Evolutionary conservation across 805 yeast genomes (phyloP).

Genomic region (Cyberlindnera subsufficiens): DNA sequence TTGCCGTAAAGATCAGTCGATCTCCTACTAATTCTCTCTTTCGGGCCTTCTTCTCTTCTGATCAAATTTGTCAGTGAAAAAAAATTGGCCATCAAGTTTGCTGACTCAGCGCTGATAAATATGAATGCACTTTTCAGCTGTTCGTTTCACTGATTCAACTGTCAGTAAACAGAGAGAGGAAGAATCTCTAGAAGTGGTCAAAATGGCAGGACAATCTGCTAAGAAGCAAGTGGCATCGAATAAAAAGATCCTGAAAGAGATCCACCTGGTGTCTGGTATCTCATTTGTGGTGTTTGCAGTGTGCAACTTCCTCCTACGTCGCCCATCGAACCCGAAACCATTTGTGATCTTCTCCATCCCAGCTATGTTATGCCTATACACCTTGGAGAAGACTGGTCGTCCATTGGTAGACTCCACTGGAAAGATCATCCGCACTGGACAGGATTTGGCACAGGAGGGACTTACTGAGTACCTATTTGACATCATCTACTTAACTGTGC

Average conservation of each 20-base stretch:
- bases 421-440: slow-evolving; percentile 38
- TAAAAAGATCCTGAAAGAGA: slow-evolving; percentile 31
- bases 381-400: slow-evolving; percentile 44
- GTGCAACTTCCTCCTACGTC: slow-evolving; percentile 24
- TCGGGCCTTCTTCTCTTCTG: too few relatives aligned
- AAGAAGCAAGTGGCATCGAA: slow-evolving; percentile 47
- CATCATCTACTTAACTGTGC: slow-evolving; percentile 44
- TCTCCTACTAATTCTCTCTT: too few relatives aligned
- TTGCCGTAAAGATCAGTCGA: neutral
- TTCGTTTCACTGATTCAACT: too few relatives aligned
- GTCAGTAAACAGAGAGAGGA: too few relatives aligned
- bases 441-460: slow-evolving; percentile 43
- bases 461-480: slow-evolving; percentile 52
- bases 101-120: too few relatives aligned
- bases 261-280: slow-evolving; percentile 27
- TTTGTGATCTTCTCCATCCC: slow-evolving; percentile 27
- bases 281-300: slow-evolving; percentile 25
- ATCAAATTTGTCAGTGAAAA: too few relatives aligned
- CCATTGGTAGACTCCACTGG: slow-evolving; percentile 35
- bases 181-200: neutral
- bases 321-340: slow-evolving; percentile 31
- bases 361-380: slow-evolving; percentile 32
- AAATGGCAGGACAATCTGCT: slow-evolving; percentile 53
- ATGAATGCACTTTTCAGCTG: too few relatives aligned
- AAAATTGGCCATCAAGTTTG: too few relatives aligned